A percentile compares a stretch with the other conserved stretches of the same genome.
These are phyloP conservation scores for Striga asiatica DNA, from an alignment of 257 asterid species.

Conservation along the genomic window DNA sequence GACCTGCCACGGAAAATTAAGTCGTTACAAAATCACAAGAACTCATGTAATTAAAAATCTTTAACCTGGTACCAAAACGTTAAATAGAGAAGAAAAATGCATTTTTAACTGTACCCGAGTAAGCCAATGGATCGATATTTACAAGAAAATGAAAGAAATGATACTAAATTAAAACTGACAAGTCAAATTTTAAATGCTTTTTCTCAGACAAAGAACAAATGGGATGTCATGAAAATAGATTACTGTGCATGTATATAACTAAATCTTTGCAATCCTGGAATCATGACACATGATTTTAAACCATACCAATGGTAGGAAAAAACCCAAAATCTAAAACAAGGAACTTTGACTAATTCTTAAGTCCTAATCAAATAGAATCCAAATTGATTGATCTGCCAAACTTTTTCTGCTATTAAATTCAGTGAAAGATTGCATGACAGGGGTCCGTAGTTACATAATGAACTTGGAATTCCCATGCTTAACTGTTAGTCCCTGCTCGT, in stretches of 20 bases:
- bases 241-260: too few relatives aligned
- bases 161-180: background rate
- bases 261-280: too few relatives aligned
- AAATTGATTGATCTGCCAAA: background rate
- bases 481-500: too few relatives aligned
- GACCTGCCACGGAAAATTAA: conserved; percentile 48
- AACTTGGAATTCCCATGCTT: too few relatives aligned
- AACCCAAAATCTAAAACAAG: background rate
- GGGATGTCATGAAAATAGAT: too few relatives aligned
- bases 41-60: conserved; percentile 8
- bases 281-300: too few relatives aligned
- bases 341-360: background rate
- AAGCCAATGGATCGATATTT: background rate
- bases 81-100: background rate
- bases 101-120: conserved; percentile 5
- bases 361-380: background rate
- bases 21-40: conserved; percentile 6
- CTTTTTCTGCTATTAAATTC: background rate
- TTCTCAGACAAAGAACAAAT: too few relatives aligned
- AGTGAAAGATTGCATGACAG: too few relatives aligned
- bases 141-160: background rate
- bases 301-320: too few relatives aligned
- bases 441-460: too few relatives aligned
- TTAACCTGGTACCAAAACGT: background rate
- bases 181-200: too few relatives aligned